Evolutionary conservation across 257 asterid species (phyloP).

Genomic region (Petunia axillaris): DNA sequence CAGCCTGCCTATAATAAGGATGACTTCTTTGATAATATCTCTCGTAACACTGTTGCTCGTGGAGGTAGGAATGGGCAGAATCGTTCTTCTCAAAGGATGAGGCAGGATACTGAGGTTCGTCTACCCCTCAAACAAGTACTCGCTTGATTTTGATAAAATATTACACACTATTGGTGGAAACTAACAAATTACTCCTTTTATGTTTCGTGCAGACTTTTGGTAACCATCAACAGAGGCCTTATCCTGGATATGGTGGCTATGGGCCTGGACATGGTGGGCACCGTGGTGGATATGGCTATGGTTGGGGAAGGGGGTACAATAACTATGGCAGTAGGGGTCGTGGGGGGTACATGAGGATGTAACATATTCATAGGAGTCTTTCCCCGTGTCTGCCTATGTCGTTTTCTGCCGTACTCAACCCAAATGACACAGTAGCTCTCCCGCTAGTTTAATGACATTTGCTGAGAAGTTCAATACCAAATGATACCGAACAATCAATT

Average conservation of each 20-base stretch:
- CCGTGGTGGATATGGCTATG: conserved; percentile 44
- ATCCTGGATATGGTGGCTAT: conserved; percentile 43
- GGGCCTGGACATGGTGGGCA: conserved; percentile 52
- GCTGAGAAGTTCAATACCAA: conserved; percentile 18
- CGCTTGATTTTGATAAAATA: not conserved
- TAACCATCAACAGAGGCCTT: conserved; percentile 52
- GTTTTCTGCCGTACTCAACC: conserved; percentile 17
- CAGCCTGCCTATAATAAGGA: conserved; percentile 86
- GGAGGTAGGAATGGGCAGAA: conserved; percentile 62
- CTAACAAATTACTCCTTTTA: not conserved
- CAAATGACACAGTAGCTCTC: not conserved
- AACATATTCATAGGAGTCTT: not conserved
- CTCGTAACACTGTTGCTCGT: conserved; percentile 55
- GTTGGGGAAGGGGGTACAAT: conserved; percentile 62
- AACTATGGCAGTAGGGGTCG: conserved; percentile 53
- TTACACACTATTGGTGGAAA: not conserved
- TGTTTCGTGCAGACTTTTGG: conserved; percentile 56
- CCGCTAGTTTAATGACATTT: conserved; percentile 25
- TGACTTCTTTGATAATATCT: conserved; percentile 76
- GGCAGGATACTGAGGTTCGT: conserved; percentile 61
- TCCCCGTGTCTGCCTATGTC: conserved; percentile 26
- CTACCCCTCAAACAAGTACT: not conserved
- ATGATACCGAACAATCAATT: conserved; percentile 14
- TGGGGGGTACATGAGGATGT: conserved; percentile 50
- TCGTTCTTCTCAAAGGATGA: conserved; percentile 50